phyloP scores from a whole-genome alignment of 805 yeast species.

The Starmerella bombi region DNA sequence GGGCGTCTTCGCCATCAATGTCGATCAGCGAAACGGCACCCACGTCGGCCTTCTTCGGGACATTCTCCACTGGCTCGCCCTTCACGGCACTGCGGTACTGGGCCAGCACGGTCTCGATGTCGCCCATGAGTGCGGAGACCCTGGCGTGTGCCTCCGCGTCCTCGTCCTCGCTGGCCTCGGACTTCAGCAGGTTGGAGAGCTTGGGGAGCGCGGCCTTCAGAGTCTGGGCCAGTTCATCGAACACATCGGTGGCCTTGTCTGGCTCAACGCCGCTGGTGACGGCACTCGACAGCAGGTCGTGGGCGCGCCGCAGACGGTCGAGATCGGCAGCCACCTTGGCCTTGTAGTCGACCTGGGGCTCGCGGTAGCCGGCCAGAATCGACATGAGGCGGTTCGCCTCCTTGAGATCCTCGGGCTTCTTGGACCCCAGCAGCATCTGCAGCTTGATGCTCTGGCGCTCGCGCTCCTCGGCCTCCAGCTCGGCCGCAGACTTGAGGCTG shows the following conservation, averaged over 20 bases:
- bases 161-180: slow-evolving; percentile 50
- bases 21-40: slow-evolving; percentile 45
- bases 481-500: slow-evolving; percentile 73
- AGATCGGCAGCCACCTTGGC: slow-evolving; percentile 74
- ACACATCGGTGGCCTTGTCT: slow-evolving; percentile 47
- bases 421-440: slow-evolving; percentile 89
- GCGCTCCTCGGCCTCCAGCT: slow-evolving; percentile 82
- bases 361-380: slow-evolving; percentile 95
- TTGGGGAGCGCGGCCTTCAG: slow-evolving; percentile 78
- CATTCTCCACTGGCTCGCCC: slow-evolving; percentile 41
- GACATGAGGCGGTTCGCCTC: slow-evolving; percentile 97
- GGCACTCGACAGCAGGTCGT: slow-evolving; percentile 82
- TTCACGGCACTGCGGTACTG: slow-evolving; percentile 53
- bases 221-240: slow-evolving; percentile 61
- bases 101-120: slow-evolving; percentile 51
- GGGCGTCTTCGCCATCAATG: slow-evolving; percentile 38
- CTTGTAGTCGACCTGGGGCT: slow-evolving; percentile 56
- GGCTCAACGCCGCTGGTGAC: slow-evolving; percentile 30
- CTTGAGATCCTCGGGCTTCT: slow-evolving; percentile 85
- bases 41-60: slow-evolving; percentile 22
- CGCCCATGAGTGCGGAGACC: slow-evolving; percentile 58
- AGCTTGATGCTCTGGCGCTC: slow-evolving; percentile 87
- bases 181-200: slow-evolving; percentile 68
- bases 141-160: slow-evolving; percentile 51
- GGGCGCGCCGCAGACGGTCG: slow-evolving; percentile 70